Conservation (phyloP, 2,329 filamentous ascomycete genomes). For the Microdochium paspali region DNA sequence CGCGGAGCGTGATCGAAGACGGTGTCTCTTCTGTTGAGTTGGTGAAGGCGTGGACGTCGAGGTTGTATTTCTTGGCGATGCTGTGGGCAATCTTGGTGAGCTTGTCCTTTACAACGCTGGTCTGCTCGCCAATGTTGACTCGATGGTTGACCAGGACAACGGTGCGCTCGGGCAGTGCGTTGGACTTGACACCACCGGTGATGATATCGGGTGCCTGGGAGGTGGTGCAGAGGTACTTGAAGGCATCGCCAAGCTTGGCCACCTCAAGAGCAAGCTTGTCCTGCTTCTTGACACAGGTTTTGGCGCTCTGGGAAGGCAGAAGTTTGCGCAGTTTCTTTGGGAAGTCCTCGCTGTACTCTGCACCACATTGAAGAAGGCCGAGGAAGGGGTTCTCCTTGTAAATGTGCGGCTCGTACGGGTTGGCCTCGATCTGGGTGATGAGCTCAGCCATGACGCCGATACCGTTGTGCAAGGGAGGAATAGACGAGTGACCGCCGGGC, state of each 20-base stretch:
- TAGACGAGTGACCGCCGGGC: conserved; percentile 51
- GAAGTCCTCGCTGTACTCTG: conserved; percentile 18
- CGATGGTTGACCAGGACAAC: conserved; percentile 45
- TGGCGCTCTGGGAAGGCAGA: neutral
- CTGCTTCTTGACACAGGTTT: neutral
- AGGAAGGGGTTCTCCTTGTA: conserved; percentile 22
- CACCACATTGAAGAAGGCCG: conserved; percentile 23
- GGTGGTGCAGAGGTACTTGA: conserved; percentile 46
- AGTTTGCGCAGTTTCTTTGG: conserved; percentile 6
- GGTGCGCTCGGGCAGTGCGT: conserved; percentile 46
- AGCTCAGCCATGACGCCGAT: conserved; percentile 62
- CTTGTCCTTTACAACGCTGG: conserved; percentile 33
- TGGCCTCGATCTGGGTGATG: conserved; percentile 48
- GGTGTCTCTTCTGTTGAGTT: neutral
- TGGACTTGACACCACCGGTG: conserved; percentile 45
- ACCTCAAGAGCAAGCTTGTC: conserved; percentile 18
- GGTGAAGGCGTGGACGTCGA: conserved; percentile 34
- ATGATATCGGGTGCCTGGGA: conserved; percentile 47
- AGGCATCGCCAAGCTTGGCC: conserved; percentile 19
- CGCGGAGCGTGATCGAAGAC: neutral
- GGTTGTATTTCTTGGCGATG: conserved; percentile 35
- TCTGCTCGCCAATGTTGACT: conserved; percentile 42
- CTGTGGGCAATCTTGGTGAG: conserved; percentile 33
- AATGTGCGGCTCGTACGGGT: conserved; percentile 21
- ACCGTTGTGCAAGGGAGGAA: conserved; percentile 54